phyloP scores from a whole-genome alignment of 1,139 yeast species.

The Oligophagozyma castellii region DNA sequence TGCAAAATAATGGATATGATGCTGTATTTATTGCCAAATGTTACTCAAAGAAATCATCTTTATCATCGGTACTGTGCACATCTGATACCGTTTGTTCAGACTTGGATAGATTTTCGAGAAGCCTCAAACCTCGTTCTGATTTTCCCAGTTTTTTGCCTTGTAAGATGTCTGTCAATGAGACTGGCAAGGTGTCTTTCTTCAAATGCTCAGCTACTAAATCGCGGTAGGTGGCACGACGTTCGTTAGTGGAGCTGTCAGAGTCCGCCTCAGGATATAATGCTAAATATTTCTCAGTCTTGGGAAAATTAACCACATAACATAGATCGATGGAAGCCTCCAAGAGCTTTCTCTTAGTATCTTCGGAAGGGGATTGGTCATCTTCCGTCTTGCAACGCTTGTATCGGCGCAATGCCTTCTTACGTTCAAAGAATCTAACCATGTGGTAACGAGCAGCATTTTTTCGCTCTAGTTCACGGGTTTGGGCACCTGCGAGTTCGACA shows the following conservation, averaged over 20 bases:
- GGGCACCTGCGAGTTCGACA: slow-evolving; percentile 47
- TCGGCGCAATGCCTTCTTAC: slow-evolving; percentile 69
- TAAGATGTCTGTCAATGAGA: slow-evolving; percentile 44
- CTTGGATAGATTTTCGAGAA: slow-evolving; percentile 6
- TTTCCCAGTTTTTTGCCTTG: slow-evolving; percentile 32
- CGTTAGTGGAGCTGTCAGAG: slow-evolving; percentile 30
- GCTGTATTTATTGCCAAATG: slow-evolving; percentile 2
- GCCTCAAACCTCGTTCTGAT: slow-evolving; percentile 15
- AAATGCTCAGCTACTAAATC: slow-evolving; percentile 38
- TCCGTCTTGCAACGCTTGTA: slow-evolving; percentile 50
- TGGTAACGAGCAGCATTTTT: slow-evolving; percentile 70
- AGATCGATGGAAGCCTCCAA: slow-evolving; percentile 55
- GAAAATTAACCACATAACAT: slow-evolving; percentile 67
- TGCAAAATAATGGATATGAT: slow-evolving; percentile 2
- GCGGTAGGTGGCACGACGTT: slow-evolving; percentile 35
- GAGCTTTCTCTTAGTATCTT: slow-evolving; percentile 32
- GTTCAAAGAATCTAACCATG: slow-evolving; percentile 87
- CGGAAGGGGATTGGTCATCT: slow-evolving; percentile 14
- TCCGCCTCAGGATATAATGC: slow-evolving; percentile 47
- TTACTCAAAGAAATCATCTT: slow-evolving; percentile 38
- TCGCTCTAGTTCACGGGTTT: slow-evolving; percentile 37
- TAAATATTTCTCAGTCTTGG: slow-evolving; percentile 67
- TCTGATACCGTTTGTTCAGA: slow-evolving; percentile 4
- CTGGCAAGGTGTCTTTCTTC: slow-evolving; percentile 39
- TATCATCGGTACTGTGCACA: slow-evolving; percentile 21